These are phyloP conservation scores for Camellia granthamiana DNA, from an alignment of 148 eudicot genomes.

Conservation along the genomic window DNA sequence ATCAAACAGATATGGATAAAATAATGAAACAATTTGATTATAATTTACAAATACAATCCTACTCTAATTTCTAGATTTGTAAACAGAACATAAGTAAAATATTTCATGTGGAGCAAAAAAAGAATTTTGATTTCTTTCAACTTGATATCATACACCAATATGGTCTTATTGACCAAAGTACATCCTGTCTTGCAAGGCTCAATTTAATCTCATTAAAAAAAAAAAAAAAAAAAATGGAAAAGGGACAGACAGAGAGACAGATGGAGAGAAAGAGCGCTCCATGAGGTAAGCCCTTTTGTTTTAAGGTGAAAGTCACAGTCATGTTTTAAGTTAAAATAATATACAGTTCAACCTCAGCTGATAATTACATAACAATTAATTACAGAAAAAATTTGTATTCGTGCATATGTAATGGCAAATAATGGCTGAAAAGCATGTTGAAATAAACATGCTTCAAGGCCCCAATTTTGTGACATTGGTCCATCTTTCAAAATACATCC, in stretches of 20 bases:
- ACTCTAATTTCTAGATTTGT: not conserved
- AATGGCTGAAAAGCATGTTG: not conserved
- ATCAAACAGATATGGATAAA: not conserved
- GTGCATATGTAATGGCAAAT: not conserved
- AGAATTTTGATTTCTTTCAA: not conserved
- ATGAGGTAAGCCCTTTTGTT: not conserved
- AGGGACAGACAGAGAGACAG: not conserved
- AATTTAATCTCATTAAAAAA: not conserved
- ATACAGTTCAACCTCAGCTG: not conserved
- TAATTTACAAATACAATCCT: not conserved
- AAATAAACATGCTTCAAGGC: not conserved
- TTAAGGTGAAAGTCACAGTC: not conserved
- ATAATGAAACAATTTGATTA: not conserved
- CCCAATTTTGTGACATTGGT: not conserved
- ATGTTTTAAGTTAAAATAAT: not conserved
- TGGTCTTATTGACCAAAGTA: not conserved
- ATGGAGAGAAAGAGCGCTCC: not conserved
- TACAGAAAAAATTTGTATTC: not conserved
- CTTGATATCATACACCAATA: not conserved
- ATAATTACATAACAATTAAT: not conserved
- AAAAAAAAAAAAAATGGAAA: not conserved
- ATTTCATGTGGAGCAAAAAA: not conserved
- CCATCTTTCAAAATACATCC: slow-evolving; percentile 2
- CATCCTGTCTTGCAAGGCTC: not conserved
- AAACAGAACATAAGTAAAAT: not conserved